These are phyloP conservation scores for Aquilaria sinensis DNA, from an alignment of 345 rosid species.

Conservation along the genomic window DNA sequence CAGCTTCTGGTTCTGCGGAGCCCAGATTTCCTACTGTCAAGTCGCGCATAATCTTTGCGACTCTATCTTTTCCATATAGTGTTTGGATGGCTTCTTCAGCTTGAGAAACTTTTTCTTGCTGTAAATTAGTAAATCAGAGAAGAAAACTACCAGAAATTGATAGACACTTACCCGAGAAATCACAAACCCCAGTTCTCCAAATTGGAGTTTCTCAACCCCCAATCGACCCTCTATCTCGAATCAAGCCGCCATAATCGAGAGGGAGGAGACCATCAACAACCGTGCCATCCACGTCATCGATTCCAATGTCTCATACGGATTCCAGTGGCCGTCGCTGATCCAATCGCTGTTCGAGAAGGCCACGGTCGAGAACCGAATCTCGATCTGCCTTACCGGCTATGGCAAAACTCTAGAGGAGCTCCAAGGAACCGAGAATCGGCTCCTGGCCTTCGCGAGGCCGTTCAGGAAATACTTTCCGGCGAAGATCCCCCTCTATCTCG, in stretches of 20 bases:
- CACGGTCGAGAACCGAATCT: conserved; percentile 20
- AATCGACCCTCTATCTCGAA: conserved; percentile 10
- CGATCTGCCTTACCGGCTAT: conserved; percentile 40
- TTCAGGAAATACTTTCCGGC: conserved; percentile 19
- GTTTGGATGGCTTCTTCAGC: conserved; percentile 78
- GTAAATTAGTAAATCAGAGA: conserved; percentile 13
- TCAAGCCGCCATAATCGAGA: conserved; percentile 50
- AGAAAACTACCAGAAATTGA: not conserved
- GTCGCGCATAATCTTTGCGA: conserved; percentile 76
- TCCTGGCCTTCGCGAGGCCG: conserved; percentile 46
- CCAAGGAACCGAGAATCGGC: conserved; percentile 49
- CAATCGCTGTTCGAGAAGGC: conserved; percentile 64
- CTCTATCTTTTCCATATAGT: conserved; percentile 92
- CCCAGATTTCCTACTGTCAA: conserved; percentile 57
- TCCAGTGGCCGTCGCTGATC: conserved; percentile 74
- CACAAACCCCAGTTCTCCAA: too few relatives aligned
- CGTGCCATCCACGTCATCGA: conserved; percentile 51
- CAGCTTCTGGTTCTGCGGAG: conserved; percentile 85
- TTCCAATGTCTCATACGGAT: conserved; percentile 52
- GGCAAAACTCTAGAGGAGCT: conserved; percentile 42
- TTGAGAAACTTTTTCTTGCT: conserved; percentile 82
- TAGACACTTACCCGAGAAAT: not conserved
- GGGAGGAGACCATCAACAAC: conserved; percentile 28
- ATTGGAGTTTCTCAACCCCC: too few relatives aligned
- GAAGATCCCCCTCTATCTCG: too few relatives aligned